A percentile compares a stretch with the other conserved stretches of the same genome.
Evolutionary conservation across 345 rosid genomes (phyloP).

Genomic region (Lepidium africanum): DNA sequence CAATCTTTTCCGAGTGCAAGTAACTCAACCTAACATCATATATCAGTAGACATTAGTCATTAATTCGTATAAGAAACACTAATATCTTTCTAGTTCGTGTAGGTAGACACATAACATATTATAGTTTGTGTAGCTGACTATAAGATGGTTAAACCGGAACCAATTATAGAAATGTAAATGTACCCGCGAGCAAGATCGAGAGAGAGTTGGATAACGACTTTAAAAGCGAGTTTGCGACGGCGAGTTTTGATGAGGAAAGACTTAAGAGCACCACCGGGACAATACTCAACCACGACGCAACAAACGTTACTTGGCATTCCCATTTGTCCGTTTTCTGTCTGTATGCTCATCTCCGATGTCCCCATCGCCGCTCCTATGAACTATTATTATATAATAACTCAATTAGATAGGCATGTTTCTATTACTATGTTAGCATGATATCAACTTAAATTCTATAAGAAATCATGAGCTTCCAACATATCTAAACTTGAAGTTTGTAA

Average conservation of each 20-base stretch:
- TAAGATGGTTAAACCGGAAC: background rate
- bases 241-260: conserved; percentile 85
- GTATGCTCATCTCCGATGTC: conserved; percentile 68
- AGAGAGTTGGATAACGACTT: conserved; percentile 83
- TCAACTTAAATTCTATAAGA: background rate
- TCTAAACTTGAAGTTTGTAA: too few species aligned
- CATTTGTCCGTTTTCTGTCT: conserved; percentile 69
- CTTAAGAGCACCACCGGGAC: conserved; percentile 89
- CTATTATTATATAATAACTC: conserved; percentile 22
- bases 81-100: too few species aligned
- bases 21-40: conserved; percentile 58
- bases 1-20: conserved; percentile 84
- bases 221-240: conserved; percentile 86
- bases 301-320: conserved; percentile 84
- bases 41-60: too few species aligned
- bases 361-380: conserved; percentile 95
- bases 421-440: background rate
- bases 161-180: background rate
- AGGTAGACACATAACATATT: too few species aligned
- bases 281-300: conserved; percentile 92
- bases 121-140: too few species aligned
- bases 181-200: conserved; percentile 97
- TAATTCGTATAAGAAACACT: too few species aligned
- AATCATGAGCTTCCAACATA: too few species aligned
- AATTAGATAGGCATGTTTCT: background rate